Conservation (phyloP, 106 monocot species). For the Posidonia australis region DNA sequence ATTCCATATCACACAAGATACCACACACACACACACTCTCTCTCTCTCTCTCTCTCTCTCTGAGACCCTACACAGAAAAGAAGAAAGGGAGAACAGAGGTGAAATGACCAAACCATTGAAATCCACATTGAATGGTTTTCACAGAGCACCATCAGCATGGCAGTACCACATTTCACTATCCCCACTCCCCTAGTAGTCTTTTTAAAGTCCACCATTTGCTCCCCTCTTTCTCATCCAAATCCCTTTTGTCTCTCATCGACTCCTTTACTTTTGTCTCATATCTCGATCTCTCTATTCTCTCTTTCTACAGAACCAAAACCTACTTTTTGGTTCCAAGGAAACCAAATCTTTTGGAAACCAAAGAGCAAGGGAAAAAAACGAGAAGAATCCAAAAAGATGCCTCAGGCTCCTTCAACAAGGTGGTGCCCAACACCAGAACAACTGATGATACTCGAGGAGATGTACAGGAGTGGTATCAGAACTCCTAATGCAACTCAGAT, state of each 20-base stretch:
- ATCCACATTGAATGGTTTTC: constrained; percentile 23
- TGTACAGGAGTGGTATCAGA: constrained; percentile 31
- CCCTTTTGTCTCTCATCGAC: constrained; percentile 13
- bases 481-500: constrained; percentile 36
- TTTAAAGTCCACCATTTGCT: constrained; percentile 1
- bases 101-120: constrained; percentile 19
- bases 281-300: neutral
- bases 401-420: constrained; percentile 33
- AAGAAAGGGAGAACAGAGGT: constrained; percentile 1
- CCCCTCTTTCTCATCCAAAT: neutral
- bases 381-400: no score
- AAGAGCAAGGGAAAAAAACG: no score
- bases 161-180: constrained; percentile 5
- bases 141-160: constrained; percentile 14
- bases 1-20: constrained; percentile 2
- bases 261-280: neutral
- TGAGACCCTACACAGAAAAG: neutral
- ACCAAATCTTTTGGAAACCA: no score
- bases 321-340: neutral
- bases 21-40: constrained; percentile 4
- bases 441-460: constrained; percentile 34
- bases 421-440: constrained; percentile 40
- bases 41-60: constrained; percentile 7
- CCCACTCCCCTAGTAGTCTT: neutral
- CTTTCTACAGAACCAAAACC: neutral